Base-by-base conservation (phyloP, 1,139 yeast species). In the Saccharomyces hybrid region DNA sequence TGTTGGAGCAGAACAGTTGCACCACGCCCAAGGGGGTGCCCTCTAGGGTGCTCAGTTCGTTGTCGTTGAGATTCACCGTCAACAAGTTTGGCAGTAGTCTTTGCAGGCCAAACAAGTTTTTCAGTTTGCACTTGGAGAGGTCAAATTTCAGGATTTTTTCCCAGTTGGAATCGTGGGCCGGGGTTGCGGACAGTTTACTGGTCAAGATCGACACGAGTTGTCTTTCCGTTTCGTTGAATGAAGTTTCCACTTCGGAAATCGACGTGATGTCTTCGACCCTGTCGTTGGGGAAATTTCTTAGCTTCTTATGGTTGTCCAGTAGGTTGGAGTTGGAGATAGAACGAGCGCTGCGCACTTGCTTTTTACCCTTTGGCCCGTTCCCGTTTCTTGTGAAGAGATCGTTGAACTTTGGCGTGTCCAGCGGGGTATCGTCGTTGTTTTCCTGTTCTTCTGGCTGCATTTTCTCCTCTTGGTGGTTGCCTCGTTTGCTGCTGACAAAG, bases 331-430 rank as follows among this genome's bases (percentile, higher is more conserved):
- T 38, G 5, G 44, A 38, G 23, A 38, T 38, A 1, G 44, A 38
- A 20, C 44, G 44, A 38, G 44, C 1, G 3, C n/a, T 38, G 4
- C 8, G 44, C 23, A 38, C 11, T 38, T 38, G 44, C 5, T 4
- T 9, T 16, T 38, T 38, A 8, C 2, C 13, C 6, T 38, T 32
- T 6, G 47, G 4, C n/a, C 38, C n/a, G 6, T 8, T 13, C 3
- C 25, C 28, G 7, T 16, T 38, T 11, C 5, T 42, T 13, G 25
- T 16, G 3, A 14, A 34, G 3, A 20, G 50, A 3, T 32, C 51
- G 49, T 62, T 61, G 29, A 65, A 53, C 41, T 56, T 59, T 16
- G 69, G 68, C 16, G 63, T 57, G 27, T 62, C 64, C 13, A 65
- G 49, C 4, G 68, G 64, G 6, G 66, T 62, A 31, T 65, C 65